Base-by-base conservation (phyloP, 768 basidiomycete species). In the Pisolithus tinctorius region DNA sequence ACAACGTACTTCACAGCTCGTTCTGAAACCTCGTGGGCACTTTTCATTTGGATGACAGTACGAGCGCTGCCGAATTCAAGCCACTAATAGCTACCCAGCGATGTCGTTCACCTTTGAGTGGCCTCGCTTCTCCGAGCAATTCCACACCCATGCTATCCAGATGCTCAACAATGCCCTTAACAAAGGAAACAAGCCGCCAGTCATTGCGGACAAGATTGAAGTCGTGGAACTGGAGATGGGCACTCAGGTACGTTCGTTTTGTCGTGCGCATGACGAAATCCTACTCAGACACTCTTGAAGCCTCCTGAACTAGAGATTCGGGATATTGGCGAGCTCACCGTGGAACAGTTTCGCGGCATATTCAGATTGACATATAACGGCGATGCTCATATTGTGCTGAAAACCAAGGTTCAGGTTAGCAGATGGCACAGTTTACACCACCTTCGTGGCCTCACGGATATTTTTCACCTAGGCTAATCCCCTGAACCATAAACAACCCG, bases 181-280 rank as follows among this genome's bases (percentile, higher is more conserved):
- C 77, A 92, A 96, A 76, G 96, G 96, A 57, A 88, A 84, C 72
- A 97, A 96, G 65, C 96, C 95, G 1, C 93, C 93, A 27, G 88
- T 99, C 62, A 97, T 98, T 58, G 94, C 93, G 48, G 96, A 95
- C 71, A 86, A 81, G 68, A 98, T 99, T 57, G 93, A 98, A 67
- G 96, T 99, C 29, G 89, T 96, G 48, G 96, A 98, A 66, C 74
- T 99, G n/a, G 88, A 97, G 70, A 98, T 99, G 96, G 96, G 96
- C 36, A 92, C 89, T 2, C 87, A 95, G 76, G 94, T 93, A 54
- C 49, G 74, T n/a, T 34, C 45, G 23, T 31, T n/a, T 20, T 23
- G 30, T 42, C 40, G 16, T 17, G 6, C 10, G 7, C n/a, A 25
- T 2, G 4, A 30, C 36, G 16, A 26, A 10, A 25, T 30, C 1